Conservation (phyloP, 2,329 filamentous ascomycete genomes). For the Ophiostoma himal-ulmi region DNA sequence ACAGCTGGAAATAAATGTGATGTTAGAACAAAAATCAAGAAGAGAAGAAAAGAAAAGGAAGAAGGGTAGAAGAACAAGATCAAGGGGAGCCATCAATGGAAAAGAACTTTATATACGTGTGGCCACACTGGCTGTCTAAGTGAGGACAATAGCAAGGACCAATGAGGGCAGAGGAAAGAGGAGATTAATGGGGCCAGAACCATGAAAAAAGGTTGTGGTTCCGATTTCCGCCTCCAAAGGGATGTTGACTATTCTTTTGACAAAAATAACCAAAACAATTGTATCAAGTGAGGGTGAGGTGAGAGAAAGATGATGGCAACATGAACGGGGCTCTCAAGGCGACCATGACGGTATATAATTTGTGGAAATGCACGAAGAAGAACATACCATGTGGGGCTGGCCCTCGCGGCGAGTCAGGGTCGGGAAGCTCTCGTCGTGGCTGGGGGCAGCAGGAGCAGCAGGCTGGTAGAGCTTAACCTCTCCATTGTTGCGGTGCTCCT, state of each 20-base stretch:
- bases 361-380: background rate
- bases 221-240: too few relatives aligned
- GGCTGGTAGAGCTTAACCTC: slow-evolving; percentile 65
- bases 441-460: slow-evolving; percentile 46
- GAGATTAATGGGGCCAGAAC: background rate
- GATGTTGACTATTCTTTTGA: too few relatives aligned
- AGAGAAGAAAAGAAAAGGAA: background rate
- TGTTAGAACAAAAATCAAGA: background rate
- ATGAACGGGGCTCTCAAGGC: background rate
- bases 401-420: slow-evolving; percentile 65
- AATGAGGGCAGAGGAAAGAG: background rate
- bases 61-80: background rate
- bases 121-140: background rate
- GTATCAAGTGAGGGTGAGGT: background rate
- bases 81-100: background rate
- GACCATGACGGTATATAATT: background rate
- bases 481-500: slow-evolving; percentile 58
- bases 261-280: too few relatives aligned
- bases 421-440: slow-evolving; percentile 72
- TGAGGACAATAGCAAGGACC: background rate
- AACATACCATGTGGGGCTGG: slow-evolving; percentile 42
- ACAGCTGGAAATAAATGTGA: slow-evolving; percentile 50
- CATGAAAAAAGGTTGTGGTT: background rate
- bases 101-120: background rate
- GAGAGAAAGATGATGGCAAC: background rate